These are phyloP conservation scores for Punctularia strigosozonata DNA, from an alignment of 768 basidiomycete species.

Conservation along the genomic window DNA sequence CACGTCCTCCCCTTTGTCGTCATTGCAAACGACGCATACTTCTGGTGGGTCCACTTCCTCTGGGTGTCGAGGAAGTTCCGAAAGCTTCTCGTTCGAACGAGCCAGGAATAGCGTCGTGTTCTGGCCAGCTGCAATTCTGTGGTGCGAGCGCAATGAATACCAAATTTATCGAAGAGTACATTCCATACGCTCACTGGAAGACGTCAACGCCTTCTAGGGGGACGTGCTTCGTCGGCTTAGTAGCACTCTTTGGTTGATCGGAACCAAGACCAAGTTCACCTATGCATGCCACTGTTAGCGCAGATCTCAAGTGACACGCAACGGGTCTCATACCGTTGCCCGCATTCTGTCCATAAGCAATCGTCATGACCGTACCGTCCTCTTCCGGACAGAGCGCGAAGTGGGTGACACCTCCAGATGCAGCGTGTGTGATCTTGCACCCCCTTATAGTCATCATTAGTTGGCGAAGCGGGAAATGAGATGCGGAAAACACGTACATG, in stretches of 20 bases:
- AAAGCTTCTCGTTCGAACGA: conserved; percentile 57
- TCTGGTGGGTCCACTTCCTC: conserved; percentile 55
- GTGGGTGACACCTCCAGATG: conserved; percentile 83
- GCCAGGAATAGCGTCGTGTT: conserved; percentile 81
- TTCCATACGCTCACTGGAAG: conserved; percentile 40
- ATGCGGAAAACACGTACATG: conserved; percentile 35
- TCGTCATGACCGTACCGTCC: conserved; percentile 66
- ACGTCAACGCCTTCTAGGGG: conserved; percentile 74
- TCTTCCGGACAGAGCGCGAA: conserved; percentile 72
- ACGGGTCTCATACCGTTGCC: conserved; percentile 45
- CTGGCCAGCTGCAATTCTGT: conserved; percentile 74
- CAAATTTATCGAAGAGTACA: not conserved
- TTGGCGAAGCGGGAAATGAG: conserved; percentile 1
- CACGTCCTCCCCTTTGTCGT: conserved; percentile 62
- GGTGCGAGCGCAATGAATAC: not conserved
- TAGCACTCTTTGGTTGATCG: conserved; percentile 77
- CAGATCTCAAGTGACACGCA: not conserved
- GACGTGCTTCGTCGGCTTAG: conserved; percentile 63
- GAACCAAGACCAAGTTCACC: conserved; percentile 76
- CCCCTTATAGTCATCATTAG: conserved; percentile 33
- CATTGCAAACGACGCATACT: conserved; percentile 59
- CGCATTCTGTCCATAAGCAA: conserved; percentile 81
- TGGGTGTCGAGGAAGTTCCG: conserved; percentile 76
- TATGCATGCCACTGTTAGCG: conserved; percentile 8
- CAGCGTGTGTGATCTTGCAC: conserved; percentile 60